Evolutionary conservation across 148 eudicot genomes (phyloP), one percentile per base, ranked within the genome.

Genomic region (Silene conica): DNA sequence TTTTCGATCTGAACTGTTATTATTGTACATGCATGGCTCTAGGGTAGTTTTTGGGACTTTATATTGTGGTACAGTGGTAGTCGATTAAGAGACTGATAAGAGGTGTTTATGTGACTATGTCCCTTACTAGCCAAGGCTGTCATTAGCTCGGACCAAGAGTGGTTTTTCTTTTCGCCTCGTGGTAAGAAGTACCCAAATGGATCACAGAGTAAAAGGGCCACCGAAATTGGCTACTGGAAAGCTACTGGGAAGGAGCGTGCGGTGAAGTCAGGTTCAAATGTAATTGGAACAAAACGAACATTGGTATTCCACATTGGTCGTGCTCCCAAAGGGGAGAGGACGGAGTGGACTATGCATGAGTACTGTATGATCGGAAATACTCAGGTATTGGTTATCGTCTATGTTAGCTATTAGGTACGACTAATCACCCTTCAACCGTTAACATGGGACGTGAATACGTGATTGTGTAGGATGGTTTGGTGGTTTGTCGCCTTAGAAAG

Each of bases 261-360:
- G 48, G 93, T 94, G 2, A 94, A 94, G 75, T 87, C 88, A 21
- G 93, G 97, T 56, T 73, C 86, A 0, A 79, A 74, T 58, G 5
- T 77, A 9, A 86, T 94, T 66, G 98, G 98, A 38, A 87, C 93
- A 8, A 94, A 91, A 77, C 85, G 97, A 75, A 94, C 96, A 19
- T 79, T 94, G 61, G 98, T 94, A 20, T 94, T 94, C 72, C 97
- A 94, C 83, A 85, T 68, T 8, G 97, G 97, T 28, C 97, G 93
- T 41, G 97, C 97, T 19, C 97, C 98, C 0, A 91, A 82, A 82
- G 97, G 98, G 20, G 89, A 89, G 78, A 85, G 98, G 54, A 94
- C 98, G 7, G 93, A 89, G 79, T 94, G 98, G 98, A 87, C 91
- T 41, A 94, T 94, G 93, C 97, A 91, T 14, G 98, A 91, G 79